phyloP scores from a whole-genome alignment of 495 filamentous ascomycete genomes.

The Cairneyella variabilis region DNA sequence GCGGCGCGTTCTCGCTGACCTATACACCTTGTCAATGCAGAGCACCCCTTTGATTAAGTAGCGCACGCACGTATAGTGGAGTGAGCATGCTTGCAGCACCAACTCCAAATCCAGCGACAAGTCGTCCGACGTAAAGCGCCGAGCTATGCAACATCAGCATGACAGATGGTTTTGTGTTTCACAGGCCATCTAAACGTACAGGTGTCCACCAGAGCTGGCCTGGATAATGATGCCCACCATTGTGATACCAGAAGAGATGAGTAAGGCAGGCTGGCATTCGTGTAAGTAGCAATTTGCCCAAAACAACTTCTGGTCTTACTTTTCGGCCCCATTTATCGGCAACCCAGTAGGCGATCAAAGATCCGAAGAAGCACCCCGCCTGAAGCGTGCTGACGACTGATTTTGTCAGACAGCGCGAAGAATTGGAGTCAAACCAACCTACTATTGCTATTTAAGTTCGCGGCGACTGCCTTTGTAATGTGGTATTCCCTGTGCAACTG shows the following conservation, averaged over 20 bases:
- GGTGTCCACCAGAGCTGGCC: conserved; percentile 33
- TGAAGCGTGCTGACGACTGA: conserved; percentile 65
- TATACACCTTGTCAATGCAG: background rate
- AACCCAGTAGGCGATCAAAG: conserved; percentile 50
- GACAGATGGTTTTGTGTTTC: too few relatives aligned
- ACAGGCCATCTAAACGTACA: conserved; percentile 32
- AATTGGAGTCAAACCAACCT: too few relatives aligned
- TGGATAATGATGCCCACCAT: conserved; percentile 39
- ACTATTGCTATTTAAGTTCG: conserved; percentile 44
- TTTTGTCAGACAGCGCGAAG: conserved; percentile 37
- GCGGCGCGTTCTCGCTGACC: conserved; percentile 62
- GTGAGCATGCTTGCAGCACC: conserved; percentile 63
- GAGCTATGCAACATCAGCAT: conserved; percentile 31
- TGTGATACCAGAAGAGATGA: conserved; percentile 36
- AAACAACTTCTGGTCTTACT: conserved; percentile 21
- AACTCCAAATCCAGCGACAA: conserved; percentile 64
- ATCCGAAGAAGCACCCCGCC: conserved; percentile 61
- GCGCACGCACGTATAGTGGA: conserved; percentile 42
- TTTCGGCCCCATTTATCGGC: conserved; percentile 56
- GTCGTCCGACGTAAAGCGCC: conserved; percentile 62
- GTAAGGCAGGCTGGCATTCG: conserved; percentile 26
- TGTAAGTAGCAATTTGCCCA: background rate
- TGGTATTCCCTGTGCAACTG: conserved; percentile 29
- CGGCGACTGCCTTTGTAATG: conserved; percentile 23
- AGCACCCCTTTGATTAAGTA: background rate